These are phyloP conservation scores for Aspergillus proliferans DNA, from an alignment of 2,329 filamentous ascomycete species.

Conservation along the genomic window DNA sequence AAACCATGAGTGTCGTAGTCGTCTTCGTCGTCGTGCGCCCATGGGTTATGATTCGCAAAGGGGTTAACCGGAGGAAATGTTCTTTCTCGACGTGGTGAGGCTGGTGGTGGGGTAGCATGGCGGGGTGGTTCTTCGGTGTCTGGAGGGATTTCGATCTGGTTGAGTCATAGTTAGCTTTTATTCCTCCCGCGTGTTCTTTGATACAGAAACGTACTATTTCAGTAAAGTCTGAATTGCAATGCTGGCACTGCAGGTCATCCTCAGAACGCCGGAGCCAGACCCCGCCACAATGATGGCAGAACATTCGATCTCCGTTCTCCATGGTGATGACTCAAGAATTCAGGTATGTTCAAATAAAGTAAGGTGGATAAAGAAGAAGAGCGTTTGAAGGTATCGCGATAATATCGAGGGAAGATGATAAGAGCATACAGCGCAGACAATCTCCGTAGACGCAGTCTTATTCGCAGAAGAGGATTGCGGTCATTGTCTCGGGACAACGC, in stretches of 20 bases:
- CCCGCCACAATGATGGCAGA: conserved; percentile 72
- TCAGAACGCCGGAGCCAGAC: conserved; percentile 71
- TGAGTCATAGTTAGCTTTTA: conserved; percentile 2
- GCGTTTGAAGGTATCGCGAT: background rate
- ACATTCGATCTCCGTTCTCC: conserved; percentile 62
- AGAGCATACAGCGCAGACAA: too few species aligned
- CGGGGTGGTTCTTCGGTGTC: conserved; percentile 13
- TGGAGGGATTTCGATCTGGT: conserved; percentile 28
- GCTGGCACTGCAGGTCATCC: conserved; percentile 64
- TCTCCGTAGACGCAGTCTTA: background rate
- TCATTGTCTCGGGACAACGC: background rate
- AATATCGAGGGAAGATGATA: background rate
- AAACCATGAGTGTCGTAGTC: conserved; percentile 14
- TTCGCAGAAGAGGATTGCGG: background rate
- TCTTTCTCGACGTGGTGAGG: conserved; percentile 14
- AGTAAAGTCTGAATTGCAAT: conserved; percentile 70
- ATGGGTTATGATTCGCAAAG: conserved; percentile 43
- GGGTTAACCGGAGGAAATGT: conserved; percentile 22
- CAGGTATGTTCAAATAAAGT: background rate
- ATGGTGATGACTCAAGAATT: conserved; percentile 16
- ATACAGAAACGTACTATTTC: conserved; percentile 65
- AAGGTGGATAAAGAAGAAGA: background rate
- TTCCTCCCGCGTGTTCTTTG: background rate
- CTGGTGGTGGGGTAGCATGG: conserved; percentile 22
- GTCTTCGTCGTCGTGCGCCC: conserved; percentile 41